Percentiles rank a stretch among this genome's conserved stretches.
Conservation (phyloP, 768 basidiomycete species). For the Scleroderma citrinum region DNA sequence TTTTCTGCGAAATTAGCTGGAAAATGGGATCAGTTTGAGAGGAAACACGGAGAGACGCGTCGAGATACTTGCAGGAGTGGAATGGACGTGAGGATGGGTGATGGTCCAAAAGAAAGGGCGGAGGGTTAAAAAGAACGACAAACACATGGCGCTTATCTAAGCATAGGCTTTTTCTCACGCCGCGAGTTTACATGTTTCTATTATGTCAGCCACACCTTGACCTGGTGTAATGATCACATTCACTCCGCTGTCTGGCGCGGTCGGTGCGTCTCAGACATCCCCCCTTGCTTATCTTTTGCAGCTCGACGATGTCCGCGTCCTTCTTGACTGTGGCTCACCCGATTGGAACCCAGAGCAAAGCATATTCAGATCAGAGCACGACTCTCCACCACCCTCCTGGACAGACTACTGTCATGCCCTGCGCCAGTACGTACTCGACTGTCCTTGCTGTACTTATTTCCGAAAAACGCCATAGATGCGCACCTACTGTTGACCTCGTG, state of each 20-base stretch:
- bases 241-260: conserved; percentile 83
- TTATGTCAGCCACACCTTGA: neutral
- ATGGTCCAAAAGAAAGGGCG: conserved; percentile 28
- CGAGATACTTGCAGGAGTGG: conserved; percentile 22
- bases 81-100: conserved; percentile 22
- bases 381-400: conserved; percentile 41
- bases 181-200: conserved; percentile 4
- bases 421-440: conserved; percentile 51
- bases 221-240: conserved; percentile 83
- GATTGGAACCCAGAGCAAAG: conserved; percentile 68
- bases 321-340: conserved; percentile 92
- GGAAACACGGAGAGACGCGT: conserved; percentile 26
- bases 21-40: neutral
- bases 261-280: conserved; percentile 53
- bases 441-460: neutral
- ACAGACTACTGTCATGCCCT: conserved; percentile 60
- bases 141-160: conserved; percentile 32
- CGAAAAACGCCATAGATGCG: conserved; percentile 42
- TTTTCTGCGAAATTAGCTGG: conserved; percentile 19
- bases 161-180: conserved; percentile 18
- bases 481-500: conserved; percentile 82
- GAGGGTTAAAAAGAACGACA: conserved; percentile 35
- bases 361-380: conserved; percentile 21
- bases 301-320: conserved; percentile 88
- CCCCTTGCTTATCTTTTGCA: conserved; percentile 85